These are phyloP conservation scores for Marchantia polymorpha DNA, from an alignment of 225 moss, liverwort and hornwort species.

Conservation along the genomic window DNA sequence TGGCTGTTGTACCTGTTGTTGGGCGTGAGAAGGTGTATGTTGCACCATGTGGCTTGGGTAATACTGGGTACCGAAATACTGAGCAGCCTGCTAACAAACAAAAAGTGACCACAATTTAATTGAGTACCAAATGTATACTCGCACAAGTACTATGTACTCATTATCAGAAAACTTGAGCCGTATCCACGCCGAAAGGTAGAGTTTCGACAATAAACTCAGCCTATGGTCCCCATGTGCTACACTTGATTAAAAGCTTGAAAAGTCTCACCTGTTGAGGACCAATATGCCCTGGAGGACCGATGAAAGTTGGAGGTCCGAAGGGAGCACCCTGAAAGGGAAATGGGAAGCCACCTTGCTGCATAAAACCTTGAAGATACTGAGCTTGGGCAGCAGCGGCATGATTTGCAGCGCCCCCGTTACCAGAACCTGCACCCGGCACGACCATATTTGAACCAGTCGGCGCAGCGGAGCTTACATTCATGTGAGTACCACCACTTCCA, in stretches of 20 bases:
- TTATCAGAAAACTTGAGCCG: too few species aligned
- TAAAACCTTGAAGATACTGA: slow-evolving; percentile 79
- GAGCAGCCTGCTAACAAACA: slow-evolving; percentile 56
- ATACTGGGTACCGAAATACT: slow-evolving; percentile 65
- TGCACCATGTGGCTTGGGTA: slow-evolving; percentile 53
- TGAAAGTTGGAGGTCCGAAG: slow-evolving; percentile 56
- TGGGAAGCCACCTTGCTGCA: slow-evolving; percentile 68
- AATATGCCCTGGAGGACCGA: slow-evolving; percentile 50
- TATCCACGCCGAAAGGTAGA: too few species aligned
- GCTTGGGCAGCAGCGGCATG: slow-evolving; percentile 55
- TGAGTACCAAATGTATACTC: background rate
- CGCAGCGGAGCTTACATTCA: slow-evolving; percentile 24
- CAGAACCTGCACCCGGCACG: slow-evolving; percentile 35
- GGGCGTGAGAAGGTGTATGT: slow-evolving; percentile 55
- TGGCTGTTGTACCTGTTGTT: slow-evolving; percentile 53
- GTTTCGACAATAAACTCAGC: background rate
- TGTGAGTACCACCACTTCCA: slow-evolving; percentile 26
- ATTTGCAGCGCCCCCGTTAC: slow-evolving; percentile 44
- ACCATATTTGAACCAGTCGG: slow-evolving; percentile 39
- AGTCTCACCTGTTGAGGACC: slow-evolving; percentile 60
- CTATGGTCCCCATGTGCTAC: background rate
- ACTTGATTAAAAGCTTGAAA: background rate
- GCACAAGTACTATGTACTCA: too few species aligned
- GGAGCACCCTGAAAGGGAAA: slow-evolving; percentile 61
- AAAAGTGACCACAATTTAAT: background rate